A percentile compares a stretch with the other conserved stretches of the same genome.
Conservation (phyloP, 2,329 filamentous ascomycete genomes). For the Nothophaeocryptopus gaeumannii region DNA sequence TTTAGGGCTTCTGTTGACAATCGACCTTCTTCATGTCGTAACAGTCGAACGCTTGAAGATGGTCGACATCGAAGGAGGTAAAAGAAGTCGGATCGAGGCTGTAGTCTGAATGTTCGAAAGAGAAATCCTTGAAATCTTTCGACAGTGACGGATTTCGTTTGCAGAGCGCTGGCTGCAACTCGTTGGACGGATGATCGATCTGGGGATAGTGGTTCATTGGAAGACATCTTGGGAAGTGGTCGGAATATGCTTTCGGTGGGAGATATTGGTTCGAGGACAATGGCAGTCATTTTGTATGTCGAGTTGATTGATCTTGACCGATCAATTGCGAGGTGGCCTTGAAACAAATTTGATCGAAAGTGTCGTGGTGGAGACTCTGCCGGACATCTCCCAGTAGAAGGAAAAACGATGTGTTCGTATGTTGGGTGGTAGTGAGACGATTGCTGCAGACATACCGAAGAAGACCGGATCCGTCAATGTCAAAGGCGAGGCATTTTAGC, state of each 20-base stretch:
- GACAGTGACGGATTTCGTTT: constrained; percentile 27
- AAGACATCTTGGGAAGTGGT: constrained; percentile 10
- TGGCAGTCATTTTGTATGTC: constrained; percentile 21
- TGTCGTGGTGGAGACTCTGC: neutral
- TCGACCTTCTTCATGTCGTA: constrained; percentile 44
- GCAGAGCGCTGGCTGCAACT: constrained; percentile 26
- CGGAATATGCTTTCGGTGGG: neutral
- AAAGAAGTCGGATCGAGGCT: constrained; percentile 38
- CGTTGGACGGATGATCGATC: constrained; percentile 27
- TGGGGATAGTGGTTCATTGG: constrained; percentile 19
- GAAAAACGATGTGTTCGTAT: constrained; percentile 1
- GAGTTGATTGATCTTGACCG: neutral
- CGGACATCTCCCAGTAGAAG: constrained; percentile 13
- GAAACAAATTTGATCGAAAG: constrained; percentile 1
- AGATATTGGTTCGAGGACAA: constrained; percentile 5
- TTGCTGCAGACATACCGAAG: constrained; percentile 18
- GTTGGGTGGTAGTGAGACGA: constrained; percentile 14
- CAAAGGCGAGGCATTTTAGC: constrained; percentile 12
- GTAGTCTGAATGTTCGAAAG: constrained; percentile 44
- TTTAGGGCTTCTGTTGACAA: constrained; percentile 41
- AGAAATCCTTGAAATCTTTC: constrained; percentile 31
- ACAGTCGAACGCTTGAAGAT: constrained; percentile 36
- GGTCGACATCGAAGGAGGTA: constrained; percentile 45
- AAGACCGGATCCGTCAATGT: constrained; percentile 16
- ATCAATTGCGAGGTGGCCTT: neutral